Base-by-base conservation (phyloP, 1,139 yeast species). In the Sugiyamaella japonica region DNA sequence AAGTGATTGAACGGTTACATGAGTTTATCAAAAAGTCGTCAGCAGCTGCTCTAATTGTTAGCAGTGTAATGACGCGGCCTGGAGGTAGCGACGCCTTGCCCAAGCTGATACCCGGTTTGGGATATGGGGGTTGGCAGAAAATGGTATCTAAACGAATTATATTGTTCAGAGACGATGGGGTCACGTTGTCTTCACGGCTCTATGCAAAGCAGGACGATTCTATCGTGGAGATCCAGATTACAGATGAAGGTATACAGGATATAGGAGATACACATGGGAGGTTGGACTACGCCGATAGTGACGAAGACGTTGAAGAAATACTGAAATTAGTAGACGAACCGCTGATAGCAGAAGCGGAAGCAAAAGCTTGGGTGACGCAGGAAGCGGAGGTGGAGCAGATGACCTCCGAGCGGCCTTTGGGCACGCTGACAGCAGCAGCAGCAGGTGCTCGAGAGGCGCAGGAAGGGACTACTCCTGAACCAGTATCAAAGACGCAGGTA, bases 81-180 rank as follows among this genome's bases (percentile, higher is more conserved):
- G 56, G 54, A n/a, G 16, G 9, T 29, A 16, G 16, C 15, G 39
- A 44, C 17, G 31, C 23, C 8, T 46, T 52, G 36, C 55, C 50
- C 32, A 34, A 25, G 37, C 48, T 56, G 29, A 50, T 58, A 12
- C 55, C 63, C 5, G 56, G 56, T 3, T 50, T 61, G 29, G 61
- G 56, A 23, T 55, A 55, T 37, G 62, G 62, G 40, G 31, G 20
- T 23, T 29, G 20, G 44, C 42, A 38, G 29, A 36, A 28, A 41
- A 28, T 31, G 42, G 50, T 28, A 13, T n/a, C 32, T 9, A 41
- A 28, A 41, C 2, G 44, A 6, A 41, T 41, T 7, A 41, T 41
- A 3, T 32, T 41, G 12, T 28, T 41, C 17, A 20, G 25, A 13
- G 44, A 41, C 32, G 44, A 41, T 25, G 44, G 44, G 3, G 7